A percentile compares a stretch with the other conserved stretches of the same genome.
These are phyloP conservation scores for Lithohypha guttulata DNA, from an alignment of 2,329 filamentous ascomycete species.

Conservation along the genomic window DNA sequence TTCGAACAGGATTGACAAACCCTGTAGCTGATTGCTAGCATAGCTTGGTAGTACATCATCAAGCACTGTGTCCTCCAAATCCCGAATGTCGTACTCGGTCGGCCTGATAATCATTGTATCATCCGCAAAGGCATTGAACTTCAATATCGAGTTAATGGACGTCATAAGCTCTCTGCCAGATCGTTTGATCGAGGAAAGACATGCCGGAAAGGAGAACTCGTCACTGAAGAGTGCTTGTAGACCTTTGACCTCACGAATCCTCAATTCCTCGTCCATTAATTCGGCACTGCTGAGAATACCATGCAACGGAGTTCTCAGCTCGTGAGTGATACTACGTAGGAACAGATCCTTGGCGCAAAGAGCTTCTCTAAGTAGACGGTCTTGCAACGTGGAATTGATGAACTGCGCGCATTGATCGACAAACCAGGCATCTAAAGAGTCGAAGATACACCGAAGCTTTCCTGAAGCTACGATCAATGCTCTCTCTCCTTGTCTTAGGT, in stretches of 20 bases:
- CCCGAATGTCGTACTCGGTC: conserved; percentile 13
- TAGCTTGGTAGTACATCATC: conserved; percentile 24
- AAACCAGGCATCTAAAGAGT: conserved; percentile 40
- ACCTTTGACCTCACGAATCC: conserved; percentile 18
- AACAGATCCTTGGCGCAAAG: conserved; percentile 37
- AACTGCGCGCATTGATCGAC: conserved; percentile 32
- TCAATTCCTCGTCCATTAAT: conserved; percentile 34
- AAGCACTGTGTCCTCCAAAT: conserved; percentile 27
- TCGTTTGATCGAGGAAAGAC: conserved; percentile 31
- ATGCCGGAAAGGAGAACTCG: conserved; percentile 21
- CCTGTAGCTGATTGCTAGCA: conserved; percentile 23
- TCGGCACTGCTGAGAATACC: conserved; percentile 36
- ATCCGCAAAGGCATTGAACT: conserved; percentile 23
- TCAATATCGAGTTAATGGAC: conserved; percentile 38
- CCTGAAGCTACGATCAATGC: conserved; percentile 31
- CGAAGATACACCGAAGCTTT: conserved; percentile 35
- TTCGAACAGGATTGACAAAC: conserved; percentile 27
- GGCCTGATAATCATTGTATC: conserved; percentile 7
- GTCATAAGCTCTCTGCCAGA: conserved; percentile 36
- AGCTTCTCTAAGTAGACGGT: conserved; percentile 30
- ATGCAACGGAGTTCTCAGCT: conserved; percentile 40
- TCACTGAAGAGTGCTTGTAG: conserved; percentile 11
- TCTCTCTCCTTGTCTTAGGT: conserved; percentile 24
- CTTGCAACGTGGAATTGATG: conserved; percentile 31
- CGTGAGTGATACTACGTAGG: conserved; percentile 37